Evolutionary conservation across 371 early-diverging fungal genomes (phyloP).

Genomic region (Mortierella sp.): DNA sequence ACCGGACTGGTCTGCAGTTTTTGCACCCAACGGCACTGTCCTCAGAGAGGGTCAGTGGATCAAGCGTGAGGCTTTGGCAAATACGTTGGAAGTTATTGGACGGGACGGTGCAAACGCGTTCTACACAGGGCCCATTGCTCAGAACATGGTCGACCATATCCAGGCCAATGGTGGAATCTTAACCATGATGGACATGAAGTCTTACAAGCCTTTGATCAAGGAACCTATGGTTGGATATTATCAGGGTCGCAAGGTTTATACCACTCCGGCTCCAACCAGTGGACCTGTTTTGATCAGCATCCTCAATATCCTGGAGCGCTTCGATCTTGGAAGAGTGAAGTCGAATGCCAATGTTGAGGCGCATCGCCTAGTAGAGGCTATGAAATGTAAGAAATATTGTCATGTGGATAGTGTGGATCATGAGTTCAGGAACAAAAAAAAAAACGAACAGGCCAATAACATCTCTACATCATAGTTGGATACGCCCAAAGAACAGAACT

Average conservation of each 20-base stretch:
- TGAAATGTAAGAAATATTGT: conserved; percentile 70
- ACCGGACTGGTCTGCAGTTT: conserved; percentile 62
- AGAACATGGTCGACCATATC: conserved; percentile 74
- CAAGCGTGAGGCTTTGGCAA: conserved; percentile 75
- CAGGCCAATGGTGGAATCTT: conserved; percentile 85
- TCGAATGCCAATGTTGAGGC: conserved; percentile 68
- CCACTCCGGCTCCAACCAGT: conserved; percentile 79
- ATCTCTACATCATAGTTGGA: conserved; percentile 58
- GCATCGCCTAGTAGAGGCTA: conserved; percentile 91
- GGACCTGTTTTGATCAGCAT: conserved; percentile 86
- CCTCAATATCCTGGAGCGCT: conserved; percentile 91
- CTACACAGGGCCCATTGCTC: conserved; percentile 89
- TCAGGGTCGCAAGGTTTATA: conserved; percentile 75
- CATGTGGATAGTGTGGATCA: no score
- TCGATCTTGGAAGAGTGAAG: conserved; percentile 64
- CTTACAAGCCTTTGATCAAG: conserved; percentile 74
- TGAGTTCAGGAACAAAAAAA: no score
- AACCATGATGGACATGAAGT: conserved; percentile 80
- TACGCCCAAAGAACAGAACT: conserved; percentile 86
- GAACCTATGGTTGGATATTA: conserved; percentile 76
- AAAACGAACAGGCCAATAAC: background rate
- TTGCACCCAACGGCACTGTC: conserved; percentile 76
- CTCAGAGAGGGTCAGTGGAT: conserved; percentile 80
- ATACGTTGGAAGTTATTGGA: conserved; percentile 85
- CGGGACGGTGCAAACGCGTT: conserved; percentile 85